Conservation (phyloP, 2,329 filamentous ascomycete species). For the Colletotrichum nymphaeae region DNA sequence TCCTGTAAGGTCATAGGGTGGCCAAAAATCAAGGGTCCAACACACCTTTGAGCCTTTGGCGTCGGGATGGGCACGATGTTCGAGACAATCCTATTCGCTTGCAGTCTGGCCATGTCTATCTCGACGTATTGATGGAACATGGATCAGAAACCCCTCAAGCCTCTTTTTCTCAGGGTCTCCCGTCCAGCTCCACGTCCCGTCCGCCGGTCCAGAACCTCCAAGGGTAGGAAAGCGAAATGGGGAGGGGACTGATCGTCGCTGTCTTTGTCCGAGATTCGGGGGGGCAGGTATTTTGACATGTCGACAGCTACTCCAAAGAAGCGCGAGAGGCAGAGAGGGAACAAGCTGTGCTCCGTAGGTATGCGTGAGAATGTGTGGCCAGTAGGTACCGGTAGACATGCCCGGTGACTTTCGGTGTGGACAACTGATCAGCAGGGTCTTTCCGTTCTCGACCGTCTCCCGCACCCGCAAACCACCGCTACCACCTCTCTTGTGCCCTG, state of each 20-base stretch:
- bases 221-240: neutral
- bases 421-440: constrained; percentile 37
- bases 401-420: constrained; percentile 30
- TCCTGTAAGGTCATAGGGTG: constrained; percentile 1
- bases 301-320: neutral
- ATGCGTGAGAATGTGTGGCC: constrained; percentile 8
- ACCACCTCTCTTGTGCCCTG: neutral
- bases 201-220: neutral
- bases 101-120: constrained; percentile 16
- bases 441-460: constrained; percentile 29
- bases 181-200: neutral
- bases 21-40: constrained; percentile 30
- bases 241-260: neutral
- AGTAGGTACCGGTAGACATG: constrained; percentile 24
- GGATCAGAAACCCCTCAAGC: constrained; percentile 15
- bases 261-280: neutral
- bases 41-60: neutral
- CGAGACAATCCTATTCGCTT: constrained; percentile 27
- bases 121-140: neutral
- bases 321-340: neutral
- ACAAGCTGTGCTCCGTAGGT: too few species aligned
- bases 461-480: constrained; percentile 4
- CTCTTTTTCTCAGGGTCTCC: neutral
- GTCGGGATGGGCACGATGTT: constrained; percentile 11
- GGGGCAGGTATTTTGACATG: neutral